phyloP scores from a whole-genome alignment of 495 filamentous ascomycete genomes.

The Aspergillus bertholletiae region DNA sequence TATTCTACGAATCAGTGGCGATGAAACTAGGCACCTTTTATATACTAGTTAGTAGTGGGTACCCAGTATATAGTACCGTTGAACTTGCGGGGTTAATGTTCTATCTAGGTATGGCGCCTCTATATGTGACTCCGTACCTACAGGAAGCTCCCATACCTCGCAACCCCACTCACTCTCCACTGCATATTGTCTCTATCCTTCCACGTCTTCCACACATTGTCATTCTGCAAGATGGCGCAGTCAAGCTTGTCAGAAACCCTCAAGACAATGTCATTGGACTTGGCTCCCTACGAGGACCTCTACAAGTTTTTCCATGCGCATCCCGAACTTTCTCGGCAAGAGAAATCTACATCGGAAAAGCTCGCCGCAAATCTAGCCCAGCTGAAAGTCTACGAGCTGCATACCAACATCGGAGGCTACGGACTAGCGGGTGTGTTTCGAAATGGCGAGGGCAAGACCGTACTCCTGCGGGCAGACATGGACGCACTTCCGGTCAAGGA shows the following conservation, averaged over 20 bases:
- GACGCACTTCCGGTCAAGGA: constrained; percentile 53
- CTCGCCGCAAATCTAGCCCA: constrained; percentile 32
- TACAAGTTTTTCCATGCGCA: constrained; percentile 55
- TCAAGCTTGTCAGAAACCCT: constrained; percentile 23
- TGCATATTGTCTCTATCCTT: no score
- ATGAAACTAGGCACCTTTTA: no score
- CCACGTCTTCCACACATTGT: no score
- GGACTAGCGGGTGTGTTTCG: constrained; percentile 42
- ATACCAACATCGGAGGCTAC: constrained; percentile 45
- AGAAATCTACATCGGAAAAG: constrained; percentile 43
- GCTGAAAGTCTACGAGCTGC: constrained; percentile 33
- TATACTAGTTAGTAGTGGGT: no score
- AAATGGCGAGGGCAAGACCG: constrained; percentile 46
- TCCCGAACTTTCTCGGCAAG: constrained; percentile 55
- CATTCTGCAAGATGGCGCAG: constrained; percentile 25
- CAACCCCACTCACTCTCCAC: no score
- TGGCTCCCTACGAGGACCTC: constrained; percentile 46
- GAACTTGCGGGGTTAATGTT: no score
- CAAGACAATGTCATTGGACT: constrained; percentile 14
- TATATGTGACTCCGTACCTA: no score
- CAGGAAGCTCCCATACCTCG: no score
- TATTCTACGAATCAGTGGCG: no score
- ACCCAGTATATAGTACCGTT: no score
- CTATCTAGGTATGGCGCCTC: no score
- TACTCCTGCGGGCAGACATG: constrained; percentile 54